These are phyloP conservation scores for Tylopilus sp. DNA, from an alignment of 768 basidiomycete species.

Conservation along the genomic window DNA sequence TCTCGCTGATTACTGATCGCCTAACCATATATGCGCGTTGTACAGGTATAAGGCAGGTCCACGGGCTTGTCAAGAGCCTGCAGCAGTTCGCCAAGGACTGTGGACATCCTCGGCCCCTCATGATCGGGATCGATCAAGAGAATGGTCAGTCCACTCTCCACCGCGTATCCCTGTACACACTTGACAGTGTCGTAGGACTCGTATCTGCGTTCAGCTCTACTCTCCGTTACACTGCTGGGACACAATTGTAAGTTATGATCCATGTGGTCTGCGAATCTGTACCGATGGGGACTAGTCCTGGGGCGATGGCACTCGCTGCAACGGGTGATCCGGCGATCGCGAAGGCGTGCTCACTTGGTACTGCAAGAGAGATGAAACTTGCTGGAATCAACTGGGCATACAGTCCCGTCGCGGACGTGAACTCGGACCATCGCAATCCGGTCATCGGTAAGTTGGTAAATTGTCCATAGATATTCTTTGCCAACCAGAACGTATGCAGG, in stretches of 20 bases:
- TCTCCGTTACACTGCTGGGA: conserved; percentile 42
- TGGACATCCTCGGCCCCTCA: conserved; percentile 52
- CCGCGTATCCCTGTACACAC: not conserved
- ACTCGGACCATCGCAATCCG: conserved; percentile 65
- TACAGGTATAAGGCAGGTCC: conserved; percentile 52
- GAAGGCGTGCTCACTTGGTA: conserved; percentile 46
- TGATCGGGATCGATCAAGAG: conserved; percentile 74
- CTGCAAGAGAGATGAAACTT: conserved; percentile 53
- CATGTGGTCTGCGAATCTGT: not conserved
- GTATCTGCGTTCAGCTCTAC: conserved; percentile 65
- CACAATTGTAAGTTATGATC: conserved; percentile 55
- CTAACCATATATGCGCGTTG: not conserved
- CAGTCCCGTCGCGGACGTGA: conserved; percentile 70
- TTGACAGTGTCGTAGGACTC: conserved; percentile 40
- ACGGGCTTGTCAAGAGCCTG: conserved; percentile 44
- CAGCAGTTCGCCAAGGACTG: conserved; percentile 55
- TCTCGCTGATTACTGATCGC: not conserved
- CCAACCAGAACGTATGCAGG: conserved; percentile 34
- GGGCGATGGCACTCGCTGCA: conserved; percentile 69
- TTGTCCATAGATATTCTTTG: not conserved
- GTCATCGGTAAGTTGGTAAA: conserved; percentile 53
- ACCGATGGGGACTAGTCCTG: conserved; percentile 45
- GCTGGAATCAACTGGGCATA: conserved; percentile 72
- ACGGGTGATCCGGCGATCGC: conserved; percentile 44
- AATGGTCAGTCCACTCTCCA: conserved; percentile 46